Evolutionary conservation across 1,139 yeast species (phyloP), one percentile per base, ranked within the genome.

Genomic region (Debaryomycetaceae sp.): DNA sequence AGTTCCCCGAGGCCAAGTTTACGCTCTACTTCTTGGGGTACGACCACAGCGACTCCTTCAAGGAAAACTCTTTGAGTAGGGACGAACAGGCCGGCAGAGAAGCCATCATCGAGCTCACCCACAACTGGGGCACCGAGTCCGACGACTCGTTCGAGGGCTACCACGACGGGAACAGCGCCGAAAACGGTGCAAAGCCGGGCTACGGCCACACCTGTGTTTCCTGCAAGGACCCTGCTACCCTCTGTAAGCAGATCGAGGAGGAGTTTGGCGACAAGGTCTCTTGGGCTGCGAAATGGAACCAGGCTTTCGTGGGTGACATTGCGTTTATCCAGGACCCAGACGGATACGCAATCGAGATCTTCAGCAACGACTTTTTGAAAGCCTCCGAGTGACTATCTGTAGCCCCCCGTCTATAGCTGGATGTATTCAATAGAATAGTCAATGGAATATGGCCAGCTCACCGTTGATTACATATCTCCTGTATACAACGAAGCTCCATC

Each of bases 291-390:
- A 78, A 76, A 54, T 87, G 72, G 62, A 81, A 86, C 51, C 76
- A 80, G 53, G 90, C 88, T 50, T 75, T 72, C 46, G 60, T 78
- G 62, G 76, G 78, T 51, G 66, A 70, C 41, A 70, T 85, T 58
- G 97, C 88, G 0, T 85, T 88, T 54, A 66, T 91, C 45, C 73
- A 76, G 49, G 99, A 93, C 60, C 98, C 98, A n/a, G 99, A 93
- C 67, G 89, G 89, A 59, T 93, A 93, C 70, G 76, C 83, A 47
- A 75, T 93, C 53, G 96, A 90, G 67, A 76, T 90, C 45, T 72
- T 87, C 35, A 58, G 60, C 39, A 56, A 56, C 41, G 57, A 60
- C 37, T 47, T 58, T 34, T 59, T 60, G 9, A 38, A 33, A 9
- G n/a, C 33, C 30, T 13, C 41, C 6, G 43, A 46, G 39, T 44